These are phyloP conservation scores for Tetradesmus obliquus DNA, from an alignment of 139 green algal genomes.

Conservation along the genomic window DNA sequence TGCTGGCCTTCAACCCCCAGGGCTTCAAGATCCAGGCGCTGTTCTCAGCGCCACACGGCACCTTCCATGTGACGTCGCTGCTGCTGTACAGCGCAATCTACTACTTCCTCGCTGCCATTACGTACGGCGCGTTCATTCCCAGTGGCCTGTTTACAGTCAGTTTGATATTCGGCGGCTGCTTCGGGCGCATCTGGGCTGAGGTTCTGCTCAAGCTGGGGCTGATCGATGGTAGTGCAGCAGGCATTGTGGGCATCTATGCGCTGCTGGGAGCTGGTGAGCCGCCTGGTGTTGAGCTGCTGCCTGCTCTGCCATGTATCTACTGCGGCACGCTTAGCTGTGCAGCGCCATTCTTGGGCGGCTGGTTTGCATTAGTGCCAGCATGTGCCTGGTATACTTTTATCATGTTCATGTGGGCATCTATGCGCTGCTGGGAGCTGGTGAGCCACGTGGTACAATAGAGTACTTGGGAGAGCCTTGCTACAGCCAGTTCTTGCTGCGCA, in stretches of 20 bases:
- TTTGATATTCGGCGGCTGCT: conserved; percentile 67
- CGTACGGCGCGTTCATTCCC: conserved; percentile 73
- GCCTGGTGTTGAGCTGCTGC: background rate
- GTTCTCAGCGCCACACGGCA: conserved; percentile 54
- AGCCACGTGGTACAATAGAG: background rate
- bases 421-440: conserved; percentile 63
- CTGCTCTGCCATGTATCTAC: background rate
- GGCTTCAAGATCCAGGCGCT: conserved; percentile 61
- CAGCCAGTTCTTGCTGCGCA: no score
- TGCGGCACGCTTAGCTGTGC: background rate
- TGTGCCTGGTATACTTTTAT: no score
- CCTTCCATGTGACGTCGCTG: conserved; percentile 62
- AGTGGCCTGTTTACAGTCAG: conserved; percentile 69
- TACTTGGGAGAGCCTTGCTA: no score
- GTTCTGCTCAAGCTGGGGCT: conserved; percentile 53
- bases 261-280: conserved; percentile 57
- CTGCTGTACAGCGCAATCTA: conserved; percentile 59
- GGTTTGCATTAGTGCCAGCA: no score
- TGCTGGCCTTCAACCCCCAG: conserved; percentile 71
- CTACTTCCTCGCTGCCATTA: conserved; percentile 66
- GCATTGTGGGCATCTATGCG: conserved; percentile 66
- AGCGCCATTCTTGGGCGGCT: background rate
- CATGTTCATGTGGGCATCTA: conserved; percentile 58
- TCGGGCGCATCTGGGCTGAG: conserved; percentile 65
- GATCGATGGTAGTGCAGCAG: conserved; percentile 18